Evolutionary conservation across 352 stramenopile species (phyloP), one percentile per base, ranked within the genome.

Genomic region (Globisporangium nunn): DNA sequence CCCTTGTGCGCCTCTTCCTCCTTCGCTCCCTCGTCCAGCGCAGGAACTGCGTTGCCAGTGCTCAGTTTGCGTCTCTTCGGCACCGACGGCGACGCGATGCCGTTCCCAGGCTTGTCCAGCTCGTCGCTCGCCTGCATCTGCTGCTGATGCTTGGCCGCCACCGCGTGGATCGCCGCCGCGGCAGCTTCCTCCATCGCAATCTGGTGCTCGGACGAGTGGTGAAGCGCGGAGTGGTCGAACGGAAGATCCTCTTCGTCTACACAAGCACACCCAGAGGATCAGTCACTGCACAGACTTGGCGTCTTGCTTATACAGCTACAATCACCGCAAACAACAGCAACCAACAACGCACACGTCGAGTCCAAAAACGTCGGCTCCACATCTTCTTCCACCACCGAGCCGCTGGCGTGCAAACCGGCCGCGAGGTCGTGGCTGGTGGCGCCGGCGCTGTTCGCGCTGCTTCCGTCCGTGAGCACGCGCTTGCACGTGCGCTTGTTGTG

Each of bases 401-500:
- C 50, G 43, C 43, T 53, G 28, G 58, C 46, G 50, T 52, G 58
- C 17, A 58, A 33, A 23, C 48, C 53, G 11, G 46, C 55, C n/a
- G 39, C 44, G n/a, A 64, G 31, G 10, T 56, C 59, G 45, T 64
- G 59, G 40, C 5, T 48, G 28, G 17, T 59, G 12, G 50, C 31
- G 23, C 50, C 11, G 17, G 10, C 30, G 6, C 15, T 41, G 31
- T 8, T 52, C 2, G 30, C 17, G 46, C 15, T 39, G 35, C 10
- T 52, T 7, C 23, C 37, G 23, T 54, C 45, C 3, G 37, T 44
- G 11, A 56, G 46, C 39, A 81, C 35, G 17, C 76, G 74, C 56
- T 90, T 92, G 70, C 81, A 92, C 39, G 81, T 92, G 18, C 81
- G 73, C 56, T 92, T 92, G 68, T 92, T 92, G 72, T 92, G 81